phyloP scores from a whole-genome alignment of 495 filamentous ascomycete genomes.

The Parathielavia appendiculata region DNA sequence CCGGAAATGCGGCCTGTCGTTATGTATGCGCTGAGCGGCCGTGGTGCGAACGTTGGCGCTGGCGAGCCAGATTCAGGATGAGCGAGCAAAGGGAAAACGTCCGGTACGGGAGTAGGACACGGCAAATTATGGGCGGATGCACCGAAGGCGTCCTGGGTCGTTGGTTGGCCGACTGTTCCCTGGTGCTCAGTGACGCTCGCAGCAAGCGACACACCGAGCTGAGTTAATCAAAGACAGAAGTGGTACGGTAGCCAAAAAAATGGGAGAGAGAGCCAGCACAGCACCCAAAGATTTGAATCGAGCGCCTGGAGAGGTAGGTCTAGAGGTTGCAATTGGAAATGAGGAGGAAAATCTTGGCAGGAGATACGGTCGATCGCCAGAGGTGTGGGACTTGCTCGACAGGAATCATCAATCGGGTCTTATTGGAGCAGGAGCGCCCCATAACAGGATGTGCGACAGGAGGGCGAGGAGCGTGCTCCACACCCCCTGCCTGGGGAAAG shows the following conservation, averaged over 20 bases:
- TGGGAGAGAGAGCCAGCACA: neutral
- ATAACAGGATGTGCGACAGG: no score
- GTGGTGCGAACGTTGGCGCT: neutral
- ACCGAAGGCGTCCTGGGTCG: neutral
- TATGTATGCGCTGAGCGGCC: neutral
- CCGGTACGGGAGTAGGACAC: neutral
- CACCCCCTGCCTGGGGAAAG: no score
- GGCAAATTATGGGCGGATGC: neutral
- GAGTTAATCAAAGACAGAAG: neutral
- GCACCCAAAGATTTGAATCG: neutral
- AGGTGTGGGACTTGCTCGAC: neutral
- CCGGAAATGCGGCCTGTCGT: conserved; percentile 4
- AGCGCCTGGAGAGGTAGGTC: neutral
- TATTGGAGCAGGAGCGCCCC: no score
- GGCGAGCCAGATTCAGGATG: neutral
- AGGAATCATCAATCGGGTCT: no score
- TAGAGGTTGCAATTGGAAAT: neutral
- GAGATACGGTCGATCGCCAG: neutral
- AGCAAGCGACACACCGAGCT: neutral
- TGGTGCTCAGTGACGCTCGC: neutral
- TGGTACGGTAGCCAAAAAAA: neutral
- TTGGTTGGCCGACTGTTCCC: neutral
- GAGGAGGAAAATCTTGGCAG: neutral
- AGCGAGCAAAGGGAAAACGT: neutral
- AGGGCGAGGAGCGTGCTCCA: no score